Base-by-base conservation (phyloP, 805 yeast genomes). In the Torulaspora franciscae region DNA sequence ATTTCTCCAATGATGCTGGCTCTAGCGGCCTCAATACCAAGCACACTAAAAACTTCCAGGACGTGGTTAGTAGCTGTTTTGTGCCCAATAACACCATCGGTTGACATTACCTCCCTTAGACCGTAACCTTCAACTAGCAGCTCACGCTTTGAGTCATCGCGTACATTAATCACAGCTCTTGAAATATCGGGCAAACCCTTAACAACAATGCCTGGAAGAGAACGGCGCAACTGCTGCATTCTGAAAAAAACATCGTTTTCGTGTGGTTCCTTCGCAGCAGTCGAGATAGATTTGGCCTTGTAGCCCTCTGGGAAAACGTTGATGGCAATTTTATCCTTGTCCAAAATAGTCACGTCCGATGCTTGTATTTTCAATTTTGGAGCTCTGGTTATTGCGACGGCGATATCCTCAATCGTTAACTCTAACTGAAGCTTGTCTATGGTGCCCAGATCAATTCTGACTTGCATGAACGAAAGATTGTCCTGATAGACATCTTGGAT, bases 1-100 rank as follows among this genome's bases (percentile, higher is more conserved):
- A 93, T 93, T 71, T 93, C 99, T 51, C 81, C 81, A 62, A 93
- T 85, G 64, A 93, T 93, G 56, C 95, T 83, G 0, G 88, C 71
- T 65, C 99, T 77, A 1, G 99, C 99, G 1, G 99, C 99, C 66
- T 93, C 99, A 52, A 93, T 95, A 59, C 99, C 99, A 50, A 93
- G 72, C 4, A 91, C 97, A 52, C 80, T 79, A 55, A 78, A 80
- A 51, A 91, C 89, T 65, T 93, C 99, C 50, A 93, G 70, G 27
- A 93, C 81, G 68, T 93, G 99, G 65, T 93, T 93, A 9, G 99
- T 91, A 47, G 74, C 73, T 0, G 99, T 91, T 64, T 80, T 81
- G 19, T 83, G 72, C 6, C 99, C 96, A 33, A 91, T 72, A 40
- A 93, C 88, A 70, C 99, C 99, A 63, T 93, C 98, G 1, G 98